Conservation (phyloP, 2,329 filamentous ascomycete genomes). For the Fusarium sp. region DNA sequence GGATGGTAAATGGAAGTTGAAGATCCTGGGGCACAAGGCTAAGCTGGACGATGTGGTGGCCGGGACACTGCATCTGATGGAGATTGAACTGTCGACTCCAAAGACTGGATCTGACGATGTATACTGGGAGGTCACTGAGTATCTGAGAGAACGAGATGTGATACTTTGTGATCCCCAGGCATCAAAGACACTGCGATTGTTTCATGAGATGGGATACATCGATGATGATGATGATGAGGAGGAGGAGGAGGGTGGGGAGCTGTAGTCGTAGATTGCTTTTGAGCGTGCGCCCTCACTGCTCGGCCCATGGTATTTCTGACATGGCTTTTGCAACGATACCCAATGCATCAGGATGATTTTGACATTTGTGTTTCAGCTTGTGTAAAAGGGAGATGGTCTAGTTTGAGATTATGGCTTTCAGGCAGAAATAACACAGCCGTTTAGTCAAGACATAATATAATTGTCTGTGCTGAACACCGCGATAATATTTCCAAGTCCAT, state of each 20-base stretch:
- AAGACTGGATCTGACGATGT: constrained; percentile 27
- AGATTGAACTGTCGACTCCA: constrained; percentile 39
- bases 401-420: too few relatives aligned
- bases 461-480: too few relatives aligned
- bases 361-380: background rate
- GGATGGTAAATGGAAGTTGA: constrained; percentile 43
- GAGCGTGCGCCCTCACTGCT: background rate
- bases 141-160: constrained; percentile 28
- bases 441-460: too few relatives aligned
- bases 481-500: too few relatives aligned
- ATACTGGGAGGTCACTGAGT: constrained; percentile 22
- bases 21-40: constrained; percentile 33
- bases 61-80: constrained; percentile 39
- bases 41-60: constrained; percentile 44
- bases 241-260: constrained; percentile 7
- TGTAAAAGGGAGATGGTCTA: too few relatives aligned
- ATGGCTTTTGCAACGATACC: background rate
- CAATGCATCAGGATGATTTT: background rate
- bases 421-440: too few relatives aligned
- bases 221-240: background rate
- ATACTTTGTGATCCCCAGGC: constrained; percentile 38
- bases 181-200: constrained; percentile 40
- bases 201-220: constrained; percentile 33
- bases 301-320: background rate
- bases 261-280: background rate